Evolutionary conservation across 1,139 yeast genomes (phyloP), one percentile per base, ranked within the genome.

Genomic region (Geotrichum aggregatum): DNA sequence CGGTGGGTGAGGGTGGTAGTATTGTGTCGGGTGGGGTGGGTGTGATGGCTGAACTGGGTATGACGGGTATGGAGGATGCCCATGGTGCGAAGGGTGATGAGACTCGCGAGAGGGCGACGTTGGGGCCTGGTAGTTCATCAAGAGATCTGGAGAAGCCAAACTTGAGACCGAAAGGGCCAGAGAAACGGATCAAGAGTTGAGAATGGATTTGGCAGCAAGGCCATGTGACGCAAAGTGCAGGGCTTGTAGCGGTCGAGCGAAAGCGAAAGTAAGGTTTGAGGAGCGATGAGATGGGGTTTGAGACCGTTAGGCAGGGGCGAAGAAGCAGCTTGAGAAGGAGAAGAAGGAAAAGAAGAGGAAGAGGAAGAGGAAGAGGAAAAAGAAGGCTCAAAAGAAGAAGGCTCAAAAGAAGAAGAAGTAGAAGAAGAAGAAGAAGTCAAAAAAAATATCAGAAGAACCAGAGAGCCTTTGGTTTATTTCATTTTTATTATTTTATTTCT

Each of bases 61-160:
- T 5, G 30, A 46, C 13, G 18, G 44, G 16, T 34, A 21, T n/a
- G 50, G 19, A 19, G 44, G 16, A 14, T 22, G 30, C 31, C 7
- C 33, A 5, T 21, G 14, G 28, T 24, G 24, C 10, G 11, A 26
- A 14, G 47, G 18, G 2, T 6, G 26, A 24, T 28, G 35, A 16
- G 38, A 31, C 38, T 18, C 18, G 36, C 16, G 19, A 22, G 42
- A 21, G 21, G 53, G 49, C 24, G 53, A 47, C 5, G 43, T 22
- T 1, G 49, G 46, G 36, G 35, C 28, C 8, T 47, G 49, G 43
- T 39, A 40, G 16, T 35, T 24, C 40, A 33, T 39, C 38, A 16
- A 22, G 24, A 6, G 49, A 18, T 21, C 44, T 35, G 14, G 35
- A 16, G 30, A 22, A 14, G 46, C 40, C 18, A 42, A 11, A 19